Percentiles rank a stretch among this genome's conserved stretches.
Conservation (phyloP, 176 grass and related monocot species). For the Paspalum notatum region DNA sequence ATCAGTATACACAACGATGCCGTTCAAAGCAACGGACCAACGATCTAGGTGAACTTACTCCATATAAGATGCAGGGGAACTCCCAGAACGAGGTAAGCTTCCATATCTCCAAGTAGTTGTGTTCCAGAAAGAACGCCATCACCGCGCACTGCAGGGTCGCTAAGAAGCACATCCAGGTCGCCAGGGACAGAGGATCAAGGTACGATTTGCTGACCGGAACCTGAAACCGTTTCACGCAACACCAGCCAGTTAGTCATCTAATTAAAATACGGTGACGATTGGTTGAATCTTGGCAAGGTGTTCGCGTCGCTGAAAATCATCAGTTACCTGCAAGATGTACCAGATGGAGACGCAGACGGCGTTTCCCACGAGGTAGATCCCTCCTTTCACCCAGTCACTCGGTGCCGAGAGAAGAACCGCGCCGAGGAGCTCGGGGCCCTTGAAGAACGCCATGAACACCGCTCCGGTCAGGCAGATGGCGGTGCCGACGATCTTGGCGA, state of each 20-base stretch:
- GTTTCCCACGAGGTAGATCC: slow-evolving; percentile 55
- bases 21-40: not conserved
- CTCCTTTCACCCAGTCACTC: slow-evolving; percentile 52
- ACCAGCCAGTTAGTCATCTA: not conserved
- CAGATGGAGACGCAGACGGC: slow-evolving; percentile 56
- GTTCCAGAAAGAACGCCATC: slow-evolving; percentile 54
- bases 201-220: slow-evolving; percentile 55
- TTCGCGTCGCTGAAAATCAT: not conserved
- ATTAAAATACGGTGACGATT: not conserved
- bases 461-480: slow-evolving; percentile 64
- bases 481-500: slow-evolving; percentile 65
- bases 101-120: slow-evolving; percentile 45
- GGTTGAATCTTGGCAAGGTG: not conserved
- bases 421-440: slow-evolving; percentile 55
- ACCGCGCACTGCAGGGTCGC: slow-evolving; percentile 60
- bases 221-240: slow-evolving; percentile 30
- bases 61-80: slow-evolving; percentile 61
- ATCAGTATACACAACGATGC: not conserved
- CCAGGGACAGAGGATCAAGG: slow-evolving; percentile 58
- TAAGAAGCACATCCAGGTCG: slow-evolving; percentile 73
- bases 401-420: not conserved
- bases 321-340: slow-evolving; percentile 65
- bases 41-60: slow-evolving; percentile 47
- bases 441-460: slow-evolving; percentile 64
- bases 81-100: slow-evolving; percentile 60